Conservation (phyloP, 768 basidiomycete species). For the Leccinum disarticulatum region DNA sequence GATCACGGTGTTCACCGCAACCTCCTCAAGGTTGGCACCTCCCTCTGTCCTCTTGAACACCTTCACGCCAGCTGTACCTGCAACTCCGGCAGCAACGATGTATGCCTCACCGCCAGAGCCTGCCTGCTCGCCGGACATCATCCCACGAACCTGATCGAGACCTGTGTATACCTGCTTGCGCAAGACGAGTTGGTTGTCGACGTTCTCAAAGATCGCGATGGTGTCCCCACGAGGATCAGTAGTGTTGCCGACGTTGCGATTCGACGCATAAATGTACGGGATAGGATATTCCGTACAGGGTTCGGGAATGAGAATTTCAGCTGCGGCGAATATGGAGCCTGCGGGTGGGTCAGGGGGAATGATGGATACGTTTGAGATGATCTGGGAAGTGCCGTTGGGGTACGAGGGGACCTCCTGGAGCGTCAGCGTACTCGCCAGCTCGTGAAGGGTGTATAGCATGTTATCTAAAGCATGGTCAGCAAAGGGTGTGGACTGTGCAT, state of each 20-base stretch:
- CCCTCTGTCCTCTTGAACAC: slow-evolving; percentile 55
- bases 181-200: slow-evolving; percentile 39
- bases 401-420: slow-evolving; percentile 49
- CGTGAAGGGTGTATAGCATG: slow-evolving; percentile 53
- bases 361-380: slow-evolving; percentile 51
- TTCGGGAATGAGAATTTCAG: slow-evolving; percentile 61
- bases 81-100: slow-evolving; percentile 49
- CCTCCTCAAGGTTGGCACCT: slow-evolving; percentile 50
- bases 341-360: slow-evolving; percentile 42
- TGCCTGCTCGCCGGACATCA: not conserved
- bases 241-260: slow-evolving; percentile 57
- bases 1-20: slow-evolving; percentile 54
- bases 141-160: not conserved
- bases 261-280: slow-evolving; percentile 65
- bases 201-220: slow-evolving; percentile 58
- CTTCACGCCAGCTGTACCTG: slow-evolving; percentile 54
- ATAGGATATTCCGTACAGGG: slow-evolving; percentile 45
- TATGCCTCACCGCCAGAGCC: not conserved
- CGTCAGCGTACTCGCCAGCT: slow-evolving; percentile 55
- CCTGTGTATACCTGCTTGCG: slow-evolving; percentile 52
- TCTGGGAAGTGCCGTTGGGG: slow-evolving; percentile 50
- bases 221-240: slow-evolving; percentile 55
- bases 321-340: slow-evolving; percentile 47
- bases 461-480: slow-evolving; percentile 37
- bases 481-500: not conserved